Evolutionary conservation across 2,329 filamentous ascomycete species (phyloP).

Genomic region (Grosmannia serpens): DNA sequence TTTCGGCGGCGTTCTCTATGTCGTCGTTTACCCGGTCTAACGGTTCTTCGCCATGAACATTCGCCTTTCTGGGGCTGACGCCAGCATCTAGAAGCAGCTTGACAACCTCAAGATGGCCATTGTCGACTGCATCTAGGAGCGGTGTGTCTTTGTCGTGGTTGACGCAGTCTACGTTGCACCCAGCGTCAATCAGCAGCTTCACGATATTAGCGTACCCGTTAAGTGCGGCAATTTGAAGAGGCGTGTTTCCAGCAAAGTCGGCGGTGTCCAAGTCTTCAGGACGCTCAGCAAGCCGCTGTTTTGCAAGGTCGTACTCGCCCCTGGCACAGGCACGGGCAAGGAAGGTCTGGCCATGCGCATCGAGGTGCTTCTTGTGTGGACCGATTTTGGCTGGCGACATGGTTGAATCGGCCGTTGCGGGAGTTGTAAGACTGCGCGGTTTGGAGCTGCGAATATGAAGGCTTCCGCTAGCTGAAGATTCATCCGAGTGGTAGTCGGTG

Average conservation of each 20-base stretch:
- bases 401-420: conserved; percentile 44
- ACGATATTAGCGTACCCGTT: conserved; percentile 83
- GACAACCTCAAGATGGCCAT: conserved; percentile 82
- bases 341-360: conserved; percentile 83
- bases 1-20: conserved; percentile 66
- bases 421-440: conserved; percentile 42
- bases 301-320: conserved; percentile 70
- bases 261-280: conserved; percentile 81
- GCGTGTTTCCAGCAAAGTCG: conserved; percentile 94
- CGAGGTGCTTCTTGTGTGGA: conserved; percentile 74
- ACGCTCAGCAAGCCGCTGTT: conserved; percentile 61
- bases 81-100: conserved; percentile 73
- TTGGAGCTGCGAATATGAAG: conserved; percentile 48
- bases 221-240: conserved; percentile 82
- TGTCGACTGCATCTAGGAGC: conserved; percentile 90
- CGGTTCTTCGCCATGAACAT: conserved; percentile 86
- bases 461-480: conserved; percentile 50
- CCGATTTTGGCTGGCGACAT: conserved; percentile 57
- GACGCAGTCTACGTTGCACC: conserved; percentile 70
- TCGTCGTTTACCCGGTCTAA: conserved; percentile 71
- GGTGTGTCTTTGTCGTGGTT: conserved; percentile 84
- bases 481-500: conserved; percentile 56
- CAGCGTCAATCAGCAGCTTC: conserved; percentile 70
- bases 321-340: conserved; percentile 83
- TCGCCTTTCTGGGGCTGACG: conserved; percentile 83